A percentile compares a stretch with the other conserved stretches of the same genome.
Evolutionary conservation across 208 protist species (phyloP).

Genomic region (Wallacemonas sp.): DNA sequence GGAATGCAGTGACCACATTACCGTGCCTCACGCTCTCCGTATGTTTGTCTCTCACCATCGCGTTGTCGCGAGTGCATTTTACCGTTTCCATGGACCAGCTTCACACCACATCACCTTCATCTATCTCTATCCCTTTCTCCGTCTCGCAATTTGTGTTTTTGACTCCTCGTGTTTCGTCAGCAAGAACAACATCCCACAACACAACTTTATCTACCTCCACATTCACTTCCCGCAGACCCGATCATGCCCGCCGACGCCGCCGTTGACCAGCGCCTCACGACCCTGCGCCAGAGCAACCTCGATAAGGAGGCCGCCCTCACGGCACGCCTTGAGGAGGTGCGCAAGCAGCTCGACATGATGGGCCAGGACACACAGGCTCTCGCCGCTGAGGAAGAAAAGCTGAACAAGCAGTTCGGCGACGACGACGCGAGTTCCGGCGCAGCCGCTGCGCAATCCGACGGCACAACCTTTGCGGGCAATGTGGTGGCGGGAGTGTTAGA

Average conservation of each 20-base stretch:
- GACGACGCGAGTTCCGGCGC: slow-evolving; percentile 6
- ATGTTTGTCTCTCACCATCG: no score
- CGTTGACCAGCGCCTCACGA: slow-evolving; percentile 34
- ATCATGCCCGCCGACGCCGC: background rate
- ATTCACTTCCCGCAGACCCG: background rate
- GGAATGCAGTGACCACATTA: no score
- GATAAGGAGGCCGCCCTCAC: slow-evolving; percentile 33
- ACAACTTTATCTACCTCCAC: background rate
- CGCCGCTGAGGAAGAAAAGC: slow-evolving; percentile 29
- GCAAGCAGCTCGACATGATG: slow-evolving; percentile 36
- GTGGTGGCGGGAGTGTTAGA: slow-evolving; percentile 37
- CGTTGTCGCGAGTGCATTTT: no score
- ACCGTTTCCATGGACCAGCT: no score
- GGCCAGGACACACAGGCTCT: slow-evolving; percentile 34
- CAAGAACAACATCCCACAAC: background rate
- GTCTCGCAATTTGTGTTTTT: no score
- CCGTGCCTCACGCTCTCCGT: no score
- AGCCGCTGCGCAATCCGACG: background rate
- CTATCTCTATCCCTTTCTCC: no score
- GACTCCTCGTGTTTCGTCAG: no score
- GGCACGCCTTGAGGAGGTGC: slow-evolving; percentile 33
- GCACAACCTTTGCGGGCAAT: slow-evolving; percentile 24
- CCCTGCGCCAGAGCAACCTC: slow-evolving; percentile 27
- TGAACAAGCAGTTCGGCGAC: slow-evolving; percentile 32
- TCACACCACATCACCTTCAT: no score